Conservation (phyloP, 768 basidiomycete species). For the Stropharia rugosoannulata region DNA sequence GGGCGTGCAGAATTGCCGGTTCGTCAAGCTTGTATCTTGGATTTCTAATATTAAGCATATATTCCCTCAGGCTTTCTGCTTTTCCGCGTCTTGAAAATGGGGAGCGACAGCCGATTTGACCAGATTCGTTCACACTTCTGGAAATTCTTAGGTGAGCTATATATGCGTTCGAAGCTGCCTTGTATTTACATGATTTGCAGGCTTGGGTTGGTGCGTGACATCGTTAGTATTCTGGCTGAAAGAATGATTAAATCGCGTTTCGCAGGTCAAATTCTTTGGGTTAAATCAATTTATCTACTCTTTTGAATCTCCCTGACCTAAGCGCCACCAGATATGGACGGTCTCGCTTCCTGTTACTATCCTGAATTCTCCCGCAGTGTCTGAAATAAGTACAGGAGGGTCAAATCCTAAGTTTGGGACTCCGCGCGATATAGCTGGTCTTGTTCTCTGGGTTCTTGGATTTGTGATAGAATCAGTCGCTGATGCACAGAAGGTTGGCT, state of each 20-base stretch:
- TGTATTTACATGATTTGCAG: constrained; percentile 21
- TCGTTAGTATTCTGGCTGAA: constrained; percentile 27
- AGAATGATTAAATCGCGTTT: constrained; percentile 53
- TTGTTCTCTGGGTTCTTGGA: constrained; percentile 61
- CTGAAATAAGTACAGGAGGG: constrained; percentile 40
- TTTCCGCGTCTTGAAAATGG: constrained; percentile 67
- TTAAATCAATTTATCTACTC: constrained; percentile 18
- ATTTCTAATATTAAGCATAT: not conserved
- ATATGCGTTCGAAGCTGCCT: not conserved
- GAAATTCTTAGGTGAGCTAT: constrained; percentile 52
- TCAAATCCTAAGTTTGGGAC: constrained; percentile 62
- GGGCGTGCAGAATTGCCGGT: constrained; percentile 62
- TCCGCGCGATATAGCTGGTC: constrained; percentile 59
- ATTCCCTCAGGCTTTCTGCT: constrained; percentile 54
- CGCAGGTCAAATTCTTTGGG: constrained; percentile 60
- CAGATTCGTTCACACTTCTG: constrained; percentile 64
- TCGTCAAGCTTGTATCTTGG: constrained; percentile 6
- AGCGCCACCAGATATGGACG: constrained; percentile 45
- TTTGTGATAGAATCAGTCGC: constrained; percentile 54
- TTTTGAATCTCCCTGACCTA: not conserved
- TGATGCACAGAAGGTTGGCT: constrained; percentile 55
- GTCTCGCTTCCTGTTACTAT: constrained; percentile 65
- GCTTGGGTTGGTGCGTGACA: constrained; percentile 49
- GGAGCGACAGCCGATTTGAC: constrained; percentile 67
- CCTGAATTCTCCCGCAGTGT: constrained; percentile 67